phyloP scores from a whole-genome alignment of 352 stramenopile genomes.

The Thalassiosira oceanica region DNA sequence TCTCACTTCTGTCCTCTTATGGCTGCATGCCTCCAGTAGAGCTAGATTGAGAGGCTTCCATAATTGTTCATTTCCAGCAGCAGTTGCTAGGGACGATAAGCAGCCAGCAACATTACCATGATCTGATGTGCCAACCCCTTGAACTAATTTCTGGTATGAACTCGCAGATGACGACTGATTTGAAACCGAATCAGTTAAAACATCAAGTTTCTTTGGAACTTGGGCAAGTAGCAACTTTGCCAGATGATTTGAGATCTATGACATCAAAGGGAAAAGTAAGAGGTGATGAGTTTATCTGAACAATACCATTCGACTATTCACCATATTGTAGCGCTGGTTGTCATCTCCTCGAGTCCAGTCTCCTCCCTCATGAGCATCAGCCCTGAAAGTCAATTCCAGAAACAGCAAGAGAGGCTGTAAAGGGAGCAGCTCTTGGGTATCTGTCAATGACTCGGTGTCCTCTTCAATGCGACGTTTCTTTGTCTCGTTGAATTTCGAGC shows the following conservation, averaged over 20 bases:
- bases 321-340: conserved; percentile 62
- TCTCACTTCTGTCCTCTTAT: conserved; percentile 66
- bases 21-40: conserved; percentile 69
- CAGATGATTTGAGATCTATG: conserved; percentile 63
- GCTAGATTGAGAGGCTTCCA: conserved; percentile 82
- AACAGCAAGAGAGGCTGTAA: conserved; percentile 72
- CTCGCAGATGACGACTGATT: conserved; percentile 21
- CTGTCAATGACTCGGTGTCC: conserved; percentile 2
- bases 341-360: conserved; percentile 75
- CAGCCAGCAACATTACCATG: conserved; percentile 71
- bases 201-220: conserved; percentile 48
- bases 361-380: conserved; percentile 77
- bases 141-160: conserved; percentile 57
- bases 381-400: conserved; percentile 66
- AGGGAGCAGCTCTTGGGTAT: conserved; percentile 26
- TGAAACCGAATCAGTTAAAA: conserved; percentile 23
- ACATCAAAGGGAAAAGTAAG: conserved; percentile 3
- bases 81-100: conserved; percentile 66
- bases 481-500: conserved; percentile 33
- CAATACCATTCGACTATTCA: conserved; percentile 18
- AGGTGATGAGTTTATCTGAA: too few species aligned
- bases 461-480: conserved; percentile 37
- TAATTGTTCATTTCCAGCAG: conserved; percentile 78
- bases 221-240: conserved; percentile 61
- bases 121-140: conserved; percentile 54